Conservation (phyloP, 1,284 basidiomycete species). For the Moesziomyces aphidis region DNA sequence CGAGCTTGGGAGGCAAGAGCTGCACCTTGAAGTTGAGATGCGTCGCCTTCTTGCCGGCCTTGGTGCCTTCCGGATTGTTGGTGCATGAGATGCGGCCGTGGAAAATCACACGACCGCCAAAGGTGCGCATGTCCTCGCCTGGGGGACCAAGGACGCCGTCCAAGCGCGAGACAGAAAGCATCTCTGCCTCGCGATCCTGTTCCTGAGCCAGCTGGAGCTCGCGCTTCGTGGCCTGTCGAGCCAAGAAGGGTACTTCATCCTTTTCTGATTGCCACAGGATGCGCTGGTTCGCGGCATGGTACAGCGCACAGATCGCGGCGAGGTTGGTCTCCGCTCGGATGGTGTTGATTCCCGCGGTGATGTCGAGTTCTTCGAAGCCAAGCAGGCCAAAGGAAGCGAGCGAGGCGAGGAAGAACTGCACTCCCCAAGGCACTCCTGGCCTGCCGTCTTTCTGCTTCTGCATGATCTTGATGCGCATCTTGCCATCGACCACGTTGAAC, state of each 20-base stretch:
- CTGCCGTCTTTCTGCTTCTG: conserved; percentile 10
- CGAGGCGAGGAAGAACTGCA: conserved; percentile 33
- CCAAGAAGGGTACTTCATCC: conserved; percentile 4
- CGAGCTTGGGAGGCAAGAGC: conserved; percentile 32
- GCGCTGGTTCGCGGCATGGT: conserved; percentile 14
- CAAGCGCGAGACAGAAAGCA: conserved; percentile 4
- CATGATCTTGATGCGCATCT: conserved; percentile 21
- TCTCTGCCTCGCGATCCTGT: conserved; percentile 30
- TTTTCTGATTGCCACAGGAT: conserved; percentile 12
- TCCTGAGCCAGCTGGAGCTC: conserved; percentile 22
- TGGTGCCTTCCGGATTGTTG: conserved; percentile 1
- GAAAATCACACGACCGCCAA: conserved; percentile 36
- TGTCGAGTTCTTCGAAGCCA: conserved; percentile 18
- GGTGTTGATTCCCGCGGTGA: conserved; percentile 12
- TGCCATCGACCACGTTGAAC: conserved; percentile 10
- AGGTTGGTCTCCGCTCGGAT: conserved; percentile 21
- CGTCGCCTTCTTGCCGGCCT: background rate
- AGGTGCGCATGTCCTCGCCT: conserved; percentile 27
- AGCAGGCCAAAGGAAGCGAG: conserved; percentile 17
- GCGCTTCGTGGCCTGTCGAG: conserved; percentile 13
- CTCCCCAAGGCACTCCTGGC: conserved; percentile 28
- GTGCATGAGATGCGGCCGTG: conserved; percentile 20
- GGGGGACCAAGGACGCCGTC: conserved; percentile 35
- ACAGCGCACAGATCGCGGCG: conserved; percentile 15
- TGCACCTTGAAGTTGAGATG: conserved; percentile 18